Base-by-base conservation (phyloP, 768 basidiomycete genomes). In the Leccinum rimulosum region DNA sequence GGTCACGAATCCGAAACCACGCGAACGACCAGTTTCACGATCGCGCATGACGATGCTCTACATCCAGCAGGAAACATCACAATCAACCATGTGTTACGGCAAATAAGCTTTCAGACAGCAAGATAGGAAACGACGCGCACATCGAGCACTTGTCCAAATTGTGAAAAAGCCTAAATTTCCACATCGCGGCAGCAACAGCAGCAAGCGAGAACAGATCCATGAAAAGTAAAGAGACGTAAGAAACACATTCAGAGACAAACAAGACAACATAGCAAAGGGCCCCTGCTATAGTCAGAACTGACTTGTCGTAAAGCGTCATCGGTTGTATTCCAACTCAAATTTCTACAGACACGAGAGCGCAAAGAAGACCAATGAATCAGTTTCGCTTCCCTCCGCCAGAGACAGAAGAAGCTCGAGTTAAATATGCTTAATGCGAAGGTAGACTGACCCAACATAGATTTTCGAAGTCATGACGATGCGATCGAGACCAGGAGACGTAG, bases 1-100 rank as follows among this genome's bases (percentile, higher is more conserved):
- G 56, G 91, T 95, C 61, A 98, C 95, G 77, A 98, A 98, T 62
- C 95, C 95, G 74, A 98, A 98, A 70, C 95, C 95, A 72, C 95
- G 89, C 64, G 93, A 96, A 71, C 95, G 93, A 61, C 93, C 91
- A 65, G 96, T 98, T 72, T 97, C 96, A 73, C 95, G 93, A 79
- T 98, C 95, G 79, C 93, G 90, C 95, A 96, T 96, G 75, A 96
- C 94, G 78, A 96, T 94, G 67, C 90, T 91, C 93, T 97, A 64
- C 76, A 73, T 59, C 52, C 48, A 54, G 45, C 51, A 66, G 64
- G 66, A 57, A 77, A 73, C 67, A 78, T 70, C 74, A 74, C 54
- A 9, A 52, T 47, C 10, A 51, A 50, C 28, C 28, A 58, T 10
- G 43, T 27, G 31, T 62, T 50, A 59, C 50, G 50, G 22, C 54